Evolutionary conservation across 1,139 yeast genomes (phyloP).

Genomic region (Geotrichum klebahnii): DNA sequence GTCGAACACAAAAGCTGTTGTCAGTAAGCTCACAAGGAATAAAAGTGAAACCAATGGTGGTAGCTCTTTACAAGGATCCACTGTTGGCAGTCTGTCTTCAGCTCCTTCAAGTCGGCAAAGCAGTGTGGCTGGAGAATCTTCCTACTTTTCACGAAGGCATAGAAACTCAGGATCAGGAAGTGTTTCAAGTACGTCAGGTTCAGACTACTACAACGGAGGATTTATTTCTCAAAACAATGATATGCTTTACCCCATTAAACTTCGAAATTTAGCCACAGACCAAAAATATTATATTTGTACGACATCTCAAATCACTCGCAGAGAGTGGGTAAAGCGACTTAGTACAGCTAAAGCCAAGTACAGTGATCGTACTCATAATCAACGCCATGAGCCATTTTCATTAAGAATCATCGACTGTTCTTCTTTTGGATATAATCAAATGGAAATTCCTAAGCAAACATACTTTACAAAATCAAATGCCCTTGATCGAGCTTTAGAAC

Average conservation of each 20-base stretch:
- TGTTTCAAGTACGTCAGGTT: not conserved
- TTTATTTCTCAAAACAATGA: slow-evolving; percentile 10
- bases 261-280: slow-evolving; percentile 17
- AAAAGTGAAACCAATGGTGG: slow-evolving; percentile 16
- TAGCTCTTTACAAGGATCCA: no score
- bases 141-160: not conserved
- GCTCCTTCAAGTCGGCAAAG: not conserved
- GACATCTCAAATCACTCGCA: slow-evolving; percentile 13
- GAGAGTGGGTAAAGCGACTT: slow-evolving; percentile 15
- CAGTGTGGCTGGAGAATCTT: not conserved
- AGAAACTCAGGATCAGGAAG: not conserved
- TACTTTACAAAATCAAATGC: not conserved
- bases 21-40: slow-evolving; percentile 13
- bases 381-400: slow-evolving; percentile 12
- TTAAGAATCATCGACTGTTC: slow-evolving; percentile 9
- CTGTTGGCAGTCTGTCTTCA: not conserved
- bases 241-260: slow-evolving; percentile 17
- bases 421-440: slow-evolving; percentile 10
- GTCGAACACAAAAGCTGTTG: slow-evolving; percentile 20
- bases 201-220: not conserved
- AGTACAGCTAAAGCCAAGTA: slow-evolving; percentile 15
- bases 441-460: not conserved
- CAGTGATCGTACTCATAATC: slow-evolving; percentile 2
- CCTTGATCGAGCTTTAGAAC: slow-evolving; percentile 6
- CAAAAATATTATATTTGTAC: slow-evolving; percentile 17